These are phyloP conservation scores for Vigna radiata DNA, from an alignment of 306 rosid genomes.

Conservation along the genomic window DNA sequence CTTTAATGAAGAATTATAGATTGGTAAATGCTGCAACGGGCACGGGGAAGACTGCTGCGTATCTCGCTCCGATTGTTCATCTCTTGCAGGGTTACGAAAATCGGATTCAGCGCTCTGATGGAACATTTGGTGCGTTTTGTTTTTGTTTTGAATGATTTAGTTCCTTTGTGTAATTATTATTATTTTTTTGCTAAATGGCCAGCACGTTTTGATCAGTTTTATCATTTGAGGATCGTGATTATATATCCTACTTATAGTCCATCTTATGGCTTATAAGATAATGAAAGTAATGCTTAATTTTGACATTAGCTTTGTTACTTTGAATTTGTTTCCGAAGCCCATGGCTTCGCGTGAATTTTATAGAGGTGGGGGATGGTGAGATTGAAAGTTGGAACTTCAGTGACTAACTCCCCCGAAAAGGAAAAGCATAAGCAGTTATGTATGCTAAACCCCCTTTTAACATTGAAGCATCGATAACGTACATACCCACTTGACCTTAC, in stretches of 20 bases:
- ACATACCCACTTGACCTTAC: background rate
- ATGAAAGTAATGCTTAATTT: conserved; percentile 20
- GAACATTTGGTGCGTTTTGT: conserved; percentile 71
- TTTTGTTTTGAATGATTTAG: background rate
- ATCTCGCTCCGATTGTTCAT: conserved; percentile 87
- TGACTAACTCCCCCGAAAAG: background rate
- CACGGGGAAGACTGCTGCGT: conserved; percentile 87
- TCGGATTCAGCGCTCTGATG: conserved; percentile 75
- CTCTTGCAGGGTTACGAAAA: conserved; percentile 62
- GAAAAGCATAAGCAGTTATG: background rate
- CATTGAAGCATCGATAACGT: background rate
- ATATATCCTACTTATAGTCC: background rate
- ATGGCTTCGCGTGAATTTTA: background rate
- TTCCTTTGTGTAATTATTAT: background rate
- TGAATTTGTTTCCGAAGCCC: background rate
- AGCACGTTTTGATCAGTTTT: conserved; percentile 22
- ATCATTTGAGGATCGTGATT: background rate
- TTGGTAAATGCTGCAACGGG: conserved; percentile 92
- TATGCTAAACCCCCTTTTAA: background rate
- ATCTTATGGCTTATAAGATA: background rate
- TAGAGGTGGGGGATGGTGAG: conserved; percentile 6
- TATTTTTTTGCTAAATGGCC: background rate
- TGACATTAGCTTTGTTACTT: background rate
- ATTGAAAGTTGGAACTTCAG: background rate
- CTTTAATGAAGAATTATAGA: conserved; percentile 59